These are phyloP conservation scores for Sparassis latifolia DNA, from an alignment of 1,284 basidiomycete genomes.

Conservation along the genomic window DNA sequence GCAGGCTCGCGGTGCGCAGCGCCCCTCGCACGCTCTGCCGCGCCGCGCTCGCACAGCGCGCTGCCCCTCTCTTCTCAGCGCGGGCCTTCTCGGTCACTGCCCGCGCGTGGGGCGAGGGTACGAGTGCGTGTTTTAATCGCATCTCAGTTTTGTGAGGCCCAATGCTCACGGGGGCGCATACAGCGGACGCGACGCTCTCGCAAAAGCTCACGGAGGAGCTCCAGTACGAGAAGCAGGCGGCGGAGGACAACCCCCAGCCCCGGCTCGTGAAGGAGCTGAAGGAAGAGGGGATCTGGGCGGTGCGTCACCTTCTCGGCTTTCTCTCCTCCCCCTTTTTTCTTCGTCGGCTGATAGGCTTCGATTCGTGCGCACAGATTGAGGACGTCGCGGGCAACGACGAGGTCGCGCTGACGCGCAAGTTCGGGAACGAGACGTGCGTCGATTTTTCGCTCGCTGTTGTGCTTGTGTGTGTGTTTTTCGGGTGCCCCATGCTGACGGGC, in stretches of 20 bases:
- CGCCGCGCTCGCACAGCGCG: constrained; percentile 21
- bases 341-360: neutral
- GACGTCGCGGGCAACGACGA: constrained; percentile 79
- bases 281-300: constrained; percentile 71
- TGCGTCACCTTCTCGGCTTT: constrained; percentile 25
- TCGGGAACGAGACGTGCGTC: constrained; percentile 86
- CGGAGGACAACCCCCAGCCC: constrained; percentile 42
- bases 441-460: neutral
- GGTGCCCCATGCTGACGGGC: neutral
- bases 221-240: constrained; percentile 76
- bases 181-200: constrained; percentile 70
- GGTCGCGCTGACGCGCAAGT: constrained; percentile 74
- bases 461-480: neutral
- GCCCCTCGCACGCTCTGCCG: constrained; percentile 21
- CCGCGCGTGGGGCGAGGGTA: constrained; percentile 50
- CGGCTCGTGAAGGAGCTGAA: constrained; percentile 80
- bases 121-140: constrained; percentile 40
- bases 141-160: neutral
- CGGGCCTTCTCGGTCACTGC: constrained; percentile 56
- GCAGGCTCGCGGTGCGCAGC: constrained; percentile 26
- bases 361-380: constrained; percentile 44
- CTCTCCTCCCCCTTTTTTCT: neutral
- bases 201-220: constrained; percentile 81
- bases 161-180: constrained; percentile 6
- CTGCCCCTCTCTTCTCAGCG: constrained; percentile 18